A percentile compares a stretch with the other conserved stretches of the same genome.
phyloP scores from a whole-genome alignment of 1,284 basidiomycete species.

The Trametes versicolor region DNA sequence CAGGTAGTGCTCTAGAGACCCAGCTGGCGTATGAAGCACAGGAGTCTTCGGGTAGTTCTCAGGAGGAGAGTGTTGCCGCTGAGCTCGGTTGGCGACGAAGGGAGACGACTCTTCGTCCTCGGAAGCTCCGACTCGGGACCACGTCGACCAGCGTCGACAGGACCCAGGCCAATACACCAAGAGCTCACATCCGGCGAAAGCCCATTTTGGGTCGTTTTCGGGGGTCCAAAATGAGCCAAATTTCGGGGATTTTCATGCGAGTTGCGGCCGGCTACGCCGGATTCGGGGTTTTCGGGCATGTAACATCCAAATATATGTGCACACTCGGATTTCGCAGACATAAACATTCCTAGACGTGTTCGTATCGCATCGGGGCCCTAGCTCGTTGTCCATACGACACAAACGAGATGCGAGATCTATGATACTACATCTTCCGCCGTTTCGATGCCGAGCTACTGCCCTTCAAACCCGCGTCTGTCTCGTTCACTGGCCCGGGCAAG shows the following conservation, averaged over 20 bases:
- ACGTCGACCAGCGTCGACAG: too few species aligned
- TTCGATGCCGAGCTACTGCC: background rate
- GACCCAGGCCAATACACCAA: slow-evolving; percentile 3
- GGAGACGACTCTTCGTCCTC: too few species aligned
- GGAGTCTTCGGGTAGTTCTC: too few species aligned
- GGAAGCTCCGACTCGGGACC: too few species aligned
- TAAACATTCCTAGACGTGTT: background rate
- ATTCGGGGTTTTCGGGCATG: slow-evolving; percentile 10
- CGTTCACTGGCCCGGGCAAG: background rate
- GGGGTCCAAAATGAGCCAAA: background rate
- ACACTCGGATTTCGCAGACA: background rate
- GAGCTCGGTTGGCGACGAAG: too few species aligned
- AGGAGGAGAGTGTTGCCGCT: too few species aligned
- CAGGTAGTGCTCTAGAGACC: too few species aligned
- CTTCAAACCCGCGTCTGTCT: background rate
- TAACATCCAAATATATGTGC: background rate
- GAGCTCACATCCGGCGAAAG: too few species aligned
- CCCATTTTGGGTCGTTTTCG: slow-evolving; percentile 6
- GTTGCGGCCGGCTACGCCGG: slow-evolving; percentile 10
- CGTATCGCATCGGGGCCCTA: background rate
- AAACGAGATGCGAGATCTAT: too few species aligned
- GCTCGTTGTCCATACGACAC: too few species aligned
- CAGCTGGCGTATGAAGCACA: too few species aligned
- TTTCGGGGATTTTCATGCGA: slow-evolving; percentile 8
- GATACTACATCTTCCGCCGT: too few species aligned